Evolutionary conservation across 768 basidiomycete species (phyloP).

Genomic region (Suillus alpinus): DNA sequence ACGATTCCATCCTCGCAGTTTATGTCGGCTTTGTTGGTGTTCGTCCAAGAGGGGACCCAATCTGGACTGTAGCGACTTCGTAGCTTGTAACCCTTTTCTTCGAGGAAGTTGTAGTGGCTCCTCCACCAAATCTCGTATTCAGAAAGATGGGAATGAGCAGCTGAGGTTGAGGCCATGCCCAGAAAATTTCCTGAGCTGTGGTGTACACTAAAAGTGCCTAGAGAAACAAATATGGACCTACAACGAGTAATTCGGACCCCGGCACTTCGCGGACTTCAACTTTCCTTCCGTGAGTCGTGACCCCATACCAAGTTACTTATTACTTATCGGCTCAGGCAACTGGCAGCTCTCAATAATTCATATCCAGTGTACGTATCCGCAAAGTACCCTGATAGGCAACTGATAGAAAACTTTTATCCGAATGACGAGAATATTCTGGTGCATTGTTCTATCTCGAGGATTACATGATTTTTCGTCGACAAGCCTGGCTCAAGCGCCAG

Average conservation of each 20-base stretch:
- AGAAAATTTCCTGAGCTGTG: not conserved
- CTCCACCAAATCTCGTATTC: conserved; percentile 2
- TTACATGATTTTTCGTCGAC: not conserved
- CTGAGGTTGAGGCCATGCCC: not conserved
- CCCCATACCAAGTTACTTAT: too few relatives aligned
- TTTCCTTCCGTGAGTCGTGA: too few relatives aligned
- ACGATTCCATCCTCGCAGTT: not conserved
- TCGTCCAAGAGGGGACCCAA: conserved; percentile 22
- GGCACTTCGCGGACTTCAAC: not conserved
- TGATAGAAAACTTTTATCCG: not conserved
- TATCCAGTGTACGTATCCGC: too few relatives aligned
- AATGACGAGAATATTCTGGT: not conserved
- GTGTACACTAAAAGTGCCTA: not conserved
- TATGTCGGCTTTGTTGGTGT: not conserved
- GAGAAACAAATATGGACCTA: not conserved
- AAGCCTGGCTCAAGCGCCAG: not conserved
- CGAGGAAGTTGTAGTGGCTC: conserved; percentile 5
- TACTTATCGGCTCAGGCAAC: too few relatives aligned
- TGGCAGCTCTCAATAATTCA: not conserved
- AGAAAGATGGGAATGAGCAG: not conserved
- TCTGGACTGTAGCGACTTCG: conserved; percentile 15
- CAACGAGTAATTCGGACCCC: not conserved
- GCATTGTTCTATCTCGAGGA: not conserved
- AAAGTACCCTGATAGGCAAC: too few relatives aligned
- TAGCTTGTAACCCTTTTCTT: conserved; percentile 15